These are phyloP conservation scores for Thelonectria discophora DNA, from an alignment of 2,329 filamentous ascomycete genomes.

Conservation along the genomic window DNA sequence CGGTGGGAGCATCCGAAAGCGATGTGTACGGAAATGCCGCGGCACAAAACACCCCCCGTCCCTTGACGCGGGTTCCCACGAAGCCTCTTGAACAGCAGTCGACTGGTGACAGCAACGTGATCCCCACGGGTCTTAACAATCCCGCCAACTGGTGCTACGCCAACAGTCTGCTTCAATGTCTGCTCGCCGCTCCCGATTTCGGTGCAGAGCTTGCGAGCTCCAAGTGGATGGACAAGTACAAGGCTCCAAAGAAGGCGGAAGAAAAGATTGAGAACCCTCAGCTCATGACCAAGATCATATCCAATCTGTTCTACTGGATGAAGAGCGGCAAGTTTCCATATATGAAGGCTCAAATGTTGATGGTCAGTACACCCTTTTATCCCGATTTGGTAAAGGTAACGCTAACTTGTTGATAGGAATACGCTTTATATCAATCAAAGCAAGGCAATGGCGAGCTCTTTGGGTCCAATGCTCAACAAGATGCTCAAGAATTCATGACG, in stretches of 20 bases:
- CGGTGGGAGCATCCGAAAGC: constrained; percentile 49
- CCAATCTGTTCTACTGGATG: constrained; percentile 68
- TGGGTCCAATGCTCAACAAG: constrained; percentile 82
- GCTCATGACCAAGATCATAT: constrained; percentile 67
- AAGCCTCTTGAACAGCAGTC: constrained; percentile 55
- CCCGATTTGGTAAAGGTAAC: constrained; percentile 19
- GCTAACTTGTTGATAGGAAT: constrained; percentile 57
- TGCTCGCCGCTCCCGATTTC: constrained; percentile 78
- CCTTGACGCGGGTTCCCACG: constrained; percentile 48
- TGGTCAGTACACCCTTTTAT: constrained; percentile 55
- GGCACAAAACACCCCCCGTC: constrained; percentile 51
- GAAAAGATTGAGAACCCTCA: constrained; percentile 63
- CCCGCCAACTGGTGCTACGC: constrained; percentile 89
- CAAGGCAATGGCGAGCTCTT: constrained; percentile 57
- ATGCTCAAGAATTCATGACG: constrained; percentile 88
- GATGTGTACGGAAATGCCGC: constrained; percentile 51
- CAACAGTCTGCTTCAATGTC: constrained; percentile 86
- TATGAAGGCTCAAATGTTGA: constrained; percentile 65
- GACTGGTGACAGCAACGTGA: constrained; percentile 49
- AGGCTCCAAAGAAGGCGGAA: constrained; percentile 72
- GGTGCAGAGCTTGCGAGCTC: constrained; percentile 68
- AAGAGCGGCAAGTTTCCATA: constrained; percentile 57
- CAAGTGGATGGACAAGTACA: constrained; percentile 70
- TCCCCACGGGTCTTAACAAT: constrained; percentile 75
- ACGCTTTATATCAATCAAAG: constrained; percentile 55